A percentile compares a stretch with the other conserved stretches of the same genome.
Evolutionary conservation across 192 early-diverging fungal genomes (phyloP).

Genomic region (Neocallimastix lanati): DNA sequence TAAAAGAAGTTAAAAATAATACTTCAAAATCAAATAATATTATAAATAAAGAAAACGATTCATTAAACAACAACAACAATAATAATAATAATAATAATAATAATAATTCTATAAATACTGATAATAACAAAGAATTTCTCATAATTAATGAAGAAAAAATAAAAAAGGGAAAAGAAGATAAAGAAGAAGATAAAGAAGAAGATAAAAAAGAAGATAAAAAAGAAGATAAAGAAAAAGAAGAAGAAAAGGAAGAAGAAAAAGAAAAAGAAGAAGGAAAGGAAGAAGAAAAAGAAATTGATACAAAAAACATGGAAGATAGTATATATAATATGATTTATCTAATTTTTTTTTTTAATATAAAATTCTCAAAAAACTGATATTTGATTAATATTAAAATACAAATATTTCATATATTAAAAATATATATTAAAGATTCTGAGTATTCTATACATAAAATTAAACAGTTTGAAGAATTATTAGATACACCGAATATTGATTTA

Average conservation of each 20-base stretch:
- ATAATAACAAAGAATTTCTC: background rate
- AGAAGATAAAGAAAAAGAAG: background rate
- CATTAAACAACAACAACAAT: too few species aligned
- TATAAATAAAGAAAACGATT: too few species aligned
- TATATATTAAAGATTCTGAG: conserved; percentile 7
- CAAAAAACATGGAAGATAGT: too few species aligned
- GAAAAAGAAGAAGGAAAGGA: background rate
- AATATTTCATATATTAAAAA: background rate
- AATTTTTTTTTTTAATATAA: too few species aligned
- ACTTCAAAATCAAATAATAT: too few species aligned
- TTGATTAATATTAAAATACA: too few species aligned
- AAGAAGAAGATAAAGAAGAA: too few species aligned
- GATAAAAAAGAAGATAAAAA: too few species aligned
- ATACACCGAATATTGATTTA: conserved; percentile 47
- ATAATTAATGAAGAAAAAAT: background rate
- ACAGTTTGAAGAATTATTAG: conserved; percentile 39
- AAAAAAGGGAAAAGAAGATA: background rate
- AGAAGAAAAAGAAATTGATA: background rate
- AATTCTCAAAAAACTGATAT: too few species aligned
- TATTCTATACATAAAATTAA: conserved; percentile 23
- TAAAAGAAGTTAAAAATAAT: too few species aligned
- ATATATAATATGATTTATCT: too few species aligned
- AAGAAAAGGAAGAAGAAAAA: background rate
- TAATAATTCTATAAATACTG: background rate
- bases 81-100: background rate